Percentiles rank a stretch among this genome's conserved stretches.
Evolutionary conservation across 345 rosid genomes (phyloP).

Genomic region (Durio zibethinus): DNA sequence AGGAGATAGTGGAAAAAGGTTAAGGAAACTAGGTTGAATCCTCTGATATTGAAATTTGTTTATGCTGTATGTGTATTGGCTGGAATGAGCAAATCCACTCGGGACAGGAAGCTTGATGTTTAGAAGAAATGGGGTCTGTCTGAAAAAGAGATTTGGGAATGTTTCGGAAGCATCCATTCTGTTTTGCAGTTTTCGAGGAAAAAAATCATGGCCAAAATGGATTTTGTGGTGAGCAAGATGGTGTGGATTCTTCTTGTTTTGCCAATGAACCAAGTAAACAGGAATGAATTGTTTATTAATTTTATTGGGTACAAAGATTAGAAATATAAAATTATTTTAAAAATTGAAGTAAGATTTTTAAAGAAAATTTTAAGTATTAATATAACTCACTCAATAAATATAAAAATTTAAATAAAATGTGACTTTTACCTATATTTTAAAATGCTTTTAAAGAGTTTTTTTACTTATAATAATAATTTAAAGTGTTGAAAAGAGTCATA

Average conservation of each 20-base stretch:
- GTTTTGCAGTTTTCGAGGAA: background rate
- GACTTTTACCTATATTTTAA: too few species aligned
- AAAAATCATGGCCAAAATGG: conserved; percentile 11
- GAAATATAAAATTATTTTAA: too few species aligned
- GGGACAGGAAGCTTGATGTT: conserved; percentile 21
- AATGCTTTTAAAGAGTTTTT: too few species aligned
- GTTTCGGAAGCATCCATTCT: conserved; percentile 9
- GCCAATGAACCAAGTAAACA: background rate
- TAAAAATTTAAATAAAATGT: too few species aligned
- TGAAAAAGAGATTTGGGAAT: conserved; percentile 12
- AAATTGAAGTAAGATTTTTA: too few species aligned
- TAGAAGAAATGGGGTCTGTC: conserved; percentile 29
- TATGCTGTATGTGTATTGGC: background rate
- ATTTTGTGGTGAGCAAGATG: background rate
- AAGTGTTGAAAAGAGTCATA: too few species aligned
- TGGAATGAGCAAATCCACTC: background rate
- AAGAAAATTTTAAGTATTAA: too few species aligned
- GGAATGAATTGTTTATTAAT: too few species aligned
- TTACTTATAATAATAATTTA: too few species aligned
- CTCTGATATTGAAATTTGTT: conserved; percentile 9
- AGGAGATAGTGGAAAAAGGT: background rate
- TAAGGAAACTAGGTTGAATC: background rate
- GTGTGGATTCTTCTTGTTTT: background rate
- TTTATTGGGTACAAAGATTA: too few species aligned
- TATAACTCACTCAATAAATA: too few species aligned